Evolutionary conservation across 2,329 filamentous ascomycete species (phyloP).

Genomic region (Xylaria digitata): DNA sequence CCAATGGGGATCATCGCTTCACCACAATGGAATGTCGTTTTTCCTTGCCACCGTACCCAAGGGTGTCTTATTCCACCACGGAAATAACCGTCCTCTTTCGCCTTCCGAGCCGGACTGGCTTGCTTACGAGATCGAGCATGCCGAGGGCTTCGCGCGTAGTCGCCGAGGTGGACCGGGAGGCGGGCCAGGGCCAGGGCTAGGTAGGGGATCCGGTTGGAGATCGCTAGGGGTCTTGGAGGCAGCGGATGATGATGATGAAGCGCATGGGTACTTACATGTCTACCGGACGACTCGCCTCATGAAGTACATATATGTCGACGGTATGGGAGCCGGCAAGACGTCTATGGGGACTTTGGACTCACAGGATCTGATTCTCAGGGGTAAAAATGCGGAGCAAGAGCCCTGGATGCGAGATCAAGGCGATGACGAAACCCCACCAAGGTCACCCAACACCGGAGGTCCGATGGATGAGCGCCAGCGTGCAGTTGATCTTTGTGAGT

Average conservation of each 20-base stretch:
- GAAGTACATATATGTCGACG: constrained; percentile 75
- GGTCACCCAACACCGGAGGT: neutral
- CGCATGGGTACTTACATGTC: constrained; percentile 71
- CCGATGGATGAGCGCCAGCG: constrained; percentile 61
- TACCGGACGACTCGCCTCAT: constrained; percentile 70
- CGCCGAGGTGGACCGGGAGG: neutral
- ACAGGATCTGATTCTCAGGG: constrained; percentile 71
- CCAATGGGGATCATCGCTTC: constrained; percentile 77
- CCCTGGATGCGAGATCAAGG: constrained; percentile 2
- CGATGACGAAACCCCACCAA: constrained; percentile 14
- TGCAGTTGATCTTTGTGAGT: constrained; percentile 55
- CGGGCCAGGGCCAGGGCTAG: neutral
- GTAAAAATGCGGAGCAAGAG: constrained; percentile 43
- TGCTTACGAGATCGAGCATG: constrained; percentile 81
- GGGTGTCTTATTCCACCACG: constrained; percentile 76
- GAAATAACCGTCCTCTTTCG: constrained; percentile 58
- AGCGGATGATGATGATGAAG: constrained; percentile 15
- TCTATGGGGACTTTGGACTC: constrained; percentile 73
- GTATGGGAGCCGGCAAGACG: constrained; percentile 75
- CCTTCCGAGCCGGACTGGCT: constrained; percentile 74
- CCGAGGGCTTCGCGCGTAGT: constrained; percentile 69
- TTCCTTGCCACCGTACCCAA: constrained; percentile 73
- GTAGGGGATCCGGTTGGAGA: neutral
- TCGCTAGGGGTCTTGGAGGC: neutral
- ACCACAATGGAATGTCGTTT: constrained; percentile 81